Evolutionary conservation across 176 grass and related monocot species (phyloP).

Genomic region (Oryza coarctata): DNA sequence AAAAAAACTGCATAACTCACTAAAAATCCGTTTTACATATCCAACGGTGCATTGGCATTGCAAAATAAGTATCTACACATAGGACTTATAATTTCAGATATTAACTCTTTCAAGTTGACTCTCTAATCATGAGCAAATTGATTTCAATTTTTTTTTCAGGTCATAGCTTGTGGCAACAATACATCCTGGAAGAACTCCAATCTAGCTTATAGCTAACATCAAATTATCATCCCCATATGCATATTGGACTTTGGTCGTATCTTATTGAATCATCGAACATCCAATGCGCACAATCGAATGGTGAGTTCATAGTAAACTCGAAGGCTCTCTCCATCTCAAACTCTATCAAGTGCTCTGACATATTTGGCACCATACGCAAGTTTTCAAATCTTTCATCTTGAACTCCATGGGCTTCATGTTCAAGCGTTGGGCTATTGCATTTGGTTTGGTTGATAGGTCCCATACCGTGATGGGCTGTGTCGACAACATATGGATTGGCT

Average conservation of each 20-base stretch:
- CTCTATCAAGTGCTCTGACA: constrained; percentile 14
- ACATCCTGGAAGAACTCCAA: not conserved
- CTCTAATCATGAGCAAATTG: not conserved
- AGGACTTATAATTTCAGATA: not conserved
- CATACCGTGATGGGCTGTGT: not conserved
- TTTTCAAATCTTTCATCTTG: constrained; percentile 18
- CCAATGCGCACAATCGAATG: constrained; percentile 8
- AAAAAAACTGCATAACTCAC: not conserved
- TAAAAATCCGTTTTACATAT: not conserved
- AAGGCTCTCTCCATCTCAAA: not conserved
- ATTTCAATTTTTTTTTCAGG: not conserved
- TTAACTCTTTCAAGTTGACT: not conserved
- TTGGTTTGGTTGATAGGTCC: not conserved
- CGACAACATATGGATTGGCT: not conserved
- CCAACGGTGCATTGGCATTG: not conserved
- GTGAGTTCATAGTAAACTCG: not conserved
- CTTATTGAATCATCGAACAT: not conserved
- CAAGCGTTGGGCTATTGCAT: not conserved
- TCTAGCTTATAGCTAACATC: not conserved
- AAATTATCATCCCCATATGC: not conserved
- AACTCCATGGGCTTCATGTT: not conserved
- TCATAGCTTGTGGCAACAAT: not conserved
- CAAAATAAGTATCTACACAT: not conserved
- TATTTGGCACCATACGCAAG: not conserved
- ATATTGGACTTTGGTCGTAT: not conserved